These are phyloP conservation scores for Litchi chinensis DNA, from an alignment of 345 rosid species.

Conservation along the genomic window DNA sequence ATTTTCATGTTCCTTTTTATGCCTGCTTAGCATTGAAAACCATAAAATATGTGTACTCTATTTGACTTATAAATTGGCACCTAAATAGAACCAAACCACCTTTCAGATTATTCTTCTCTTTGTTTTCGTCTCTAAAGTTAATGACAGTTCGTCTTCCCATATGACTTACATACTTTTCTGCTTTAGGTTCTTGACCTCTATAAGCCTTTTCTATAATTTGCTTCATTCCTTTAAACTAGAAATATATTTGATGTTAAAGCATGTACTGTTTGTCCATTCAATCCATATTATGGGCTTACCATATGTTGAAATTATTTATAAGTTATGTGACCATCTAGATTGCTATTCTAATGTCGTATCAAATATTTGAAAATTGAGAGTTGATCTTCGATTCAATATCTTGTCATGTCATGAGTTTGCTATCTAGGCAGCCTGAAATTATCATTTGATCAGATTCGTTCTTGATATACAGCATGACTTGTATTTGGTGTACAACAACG, in stretches of 20 bases:
- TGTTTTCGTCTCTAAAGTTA: too few relatives aligned
- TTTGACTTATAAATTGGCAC: too few relatives aligned
- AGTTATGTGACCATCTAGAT: not conserved
- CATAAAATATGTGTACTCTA: too few relatives aligned
- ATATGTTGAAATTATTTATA: not conserved
- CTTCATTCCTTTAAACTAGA: too few relatives aligned
- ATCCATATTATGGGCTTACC: not conserved
- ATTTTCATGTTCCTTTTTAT: too few relatives aligned
- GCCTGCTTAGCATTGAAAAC: too few relatives aligned
- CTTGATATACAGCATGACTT: conserved; percentile 30
- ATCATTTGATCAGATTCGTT: conserved; percentile 26
- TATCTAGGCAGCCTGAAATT: not conserved
- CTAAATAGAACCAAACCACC: too few relatives aligned
- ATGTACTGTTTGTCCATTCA: not conserved
- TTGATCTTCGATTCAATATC: not conserved
- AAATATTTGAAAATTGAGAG: not conserved
- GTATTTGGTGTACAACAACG: conserved; percentile 27
- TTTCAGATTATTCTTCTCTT: too few relatives aligned
- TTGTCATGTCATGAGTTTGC: not conserved
- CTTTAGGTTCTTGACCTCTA: too few relatives aligned
- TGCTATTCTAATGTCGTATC: not conserved
- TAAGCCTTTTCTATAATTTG: too few relatives aligned
- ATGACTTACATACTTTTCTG: too few relatives aligned
- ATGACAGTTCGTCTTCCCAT: not conserved
- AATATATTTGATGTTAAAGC: too few relatives aligned